A percentile compares a stretch with the other conserved stretches of the same genome.
Evolutionary conservation across 306 rosid genomes (phyloP).

Genomic region (Corylus americana): DNA sequence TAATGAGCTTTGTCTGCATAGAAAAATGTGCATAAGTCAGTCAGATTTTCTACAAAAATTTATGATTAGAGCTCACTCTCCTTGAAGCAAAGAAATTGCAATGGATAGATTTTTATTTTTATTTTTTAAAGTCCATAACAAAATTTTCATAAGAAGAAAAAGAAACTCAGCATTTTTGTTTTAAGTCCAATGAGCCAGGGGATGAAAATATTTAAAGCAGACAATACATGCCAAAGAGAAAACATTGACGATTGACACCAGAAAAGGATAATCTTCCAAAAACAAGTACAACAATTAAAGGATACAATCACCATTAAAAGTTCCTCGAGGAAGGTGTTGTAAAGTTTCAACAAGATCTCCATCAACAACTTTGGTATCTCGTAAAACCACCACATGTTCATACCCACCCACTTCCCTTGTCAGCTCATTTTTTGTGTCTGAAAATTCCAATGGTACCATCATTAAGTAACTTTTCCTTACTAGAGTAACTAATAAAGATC

Average conservation of each 20-base stretch:
- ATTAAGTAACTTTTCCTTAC: constrained; percentile 19
- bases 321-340: constrained; percentile 78
- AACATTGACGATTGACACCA: not conserved
- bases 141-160: not conserved
- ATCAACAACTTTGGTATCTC: constrained; percentile 75
- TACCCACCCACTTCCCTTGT: constrained; percentile 89
- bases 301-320: constrained; percentile 84
- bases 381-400: constrained; percentile 70
- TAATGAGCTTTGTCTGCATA: too few species aligned
- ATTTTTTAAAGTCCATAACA: not conserved
- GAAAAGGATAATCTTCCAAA: constrained; percentile 17
- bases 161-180: not conserved
- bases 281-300: constrained; percentile 24
- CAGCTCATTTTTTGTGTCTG: constrained; percentile 82
- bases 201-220: not conserved
- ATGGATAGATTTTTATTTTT: too few species aligned
- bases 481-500: not conserved
- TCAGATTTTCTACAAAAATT: too few species aligned
- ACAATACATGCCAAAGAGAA: not conserved
- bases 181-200: not conserved
- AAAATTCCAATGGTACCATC: constrained; percentile 24
- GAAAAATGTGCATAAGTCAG: too few species aligned
- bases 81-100: constrained; percentile 9
- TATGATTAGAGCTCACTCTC: not conserved
- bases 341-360: constrained; percentile 67